Base-by-base conservation (phyloP, 805 yeast genomes). In the Myxozyma neotropica region DNA sequence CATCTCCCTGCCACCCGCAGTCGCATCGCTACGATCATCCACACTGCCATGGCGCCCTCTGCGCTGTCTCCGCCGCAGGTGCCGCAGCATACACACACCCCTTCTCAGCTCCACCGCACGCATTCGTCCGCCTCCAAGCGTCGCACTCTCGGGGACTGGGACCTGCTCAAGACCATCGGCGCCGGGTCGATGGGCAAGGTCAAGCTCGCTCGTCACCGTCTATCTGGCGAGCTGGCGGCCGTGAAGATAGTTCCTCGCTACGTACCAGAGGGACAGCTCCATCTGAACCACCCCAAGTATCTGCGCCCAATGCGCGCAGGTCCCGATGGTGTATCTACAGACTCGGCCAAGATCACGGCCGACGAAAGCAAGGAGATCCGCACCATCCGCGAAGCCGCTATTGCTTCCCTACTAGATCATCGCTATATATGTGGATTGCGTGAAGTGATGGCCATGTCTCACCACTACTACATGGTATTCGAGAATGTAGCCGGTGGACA, bases 151-250 rank as follows among this genome's bases (percentile, higher is more conserved):
- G 99, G 98, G 13, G 97, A 94, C 66, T 93, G 99, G 99, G 96
- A 89, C 68, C 92, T 93, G 68, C 81, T 89, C 58, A 90, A 90
- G 74, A 91, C 97, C 1, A 88, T 94, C 47, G 99, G 99, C 44
- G 96, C 98, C 1, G 99, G 99, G 2, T 90, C 97, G 0, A 94
- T 94, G 99, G 99, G 99, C 59, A 95, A 93, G 73, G 99, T 94
- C 51, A 94, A 94, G 75, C 78, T 94, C 40, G 98, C 98, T 1
- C 86, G 84, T 69, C 96, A 92, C 75, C 83, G 88, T 66, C 74
- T 83, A 36, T 89, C 97, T 0, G 72, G 72, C 48, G 83, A 82
- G 61, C 92, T 89, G 67, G 97, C 97, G 5, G 66, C 70, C 12
- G 61, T 63, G 26, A 58, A 64, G 46, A 61, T 65, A 24, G 63